Conservation (phyloP, 2,329 filamentous ascomycete species). For the Pyrenophora teres region DNA sequence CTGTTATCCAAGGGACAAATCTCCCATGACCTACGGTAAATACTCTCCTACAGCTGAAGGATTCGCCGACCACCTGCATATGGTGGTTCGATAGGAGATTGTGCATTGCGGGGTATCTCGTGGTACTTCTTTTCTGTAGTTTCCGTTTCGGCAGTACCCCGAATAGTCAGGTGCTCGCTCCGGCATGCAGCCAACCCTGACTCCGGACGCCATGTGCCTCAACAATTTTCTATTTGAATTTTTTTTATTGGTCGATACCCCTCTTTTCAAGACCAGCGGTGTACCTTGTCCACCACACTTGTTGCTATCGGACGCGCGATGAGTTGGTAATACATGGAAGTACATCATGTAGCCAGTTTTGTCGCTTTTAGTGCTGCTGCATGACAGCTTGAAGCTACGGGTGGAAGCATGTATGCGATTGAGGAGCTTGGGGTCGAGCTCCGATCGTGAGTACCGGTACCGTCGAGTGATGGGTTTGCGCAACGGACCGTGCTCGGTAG, state of each 20-base stretch:
- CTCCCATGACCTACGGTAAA: background rate
- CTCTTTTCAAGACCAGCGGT: constrained; percentile 35
- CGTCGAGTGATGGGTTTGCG: constrained; percentile 7
- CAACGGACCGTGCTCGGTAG: constrained; percentile 15
- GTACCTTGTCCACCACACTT: constrained; percentile 29
- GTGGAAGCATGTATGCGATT: constrained; percentile 7
- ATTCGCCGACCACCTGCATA: too few species aligned
- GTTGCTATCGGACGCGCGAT: constrained; percentile 29
- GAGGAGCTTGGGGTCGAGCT: constrained; percentile 4
- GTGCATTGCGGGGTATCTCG: constrained; percentile 17
- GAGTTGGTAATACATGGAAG: constrained; percentile 33
- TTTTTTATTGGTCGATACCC: constrained; percentile 34
- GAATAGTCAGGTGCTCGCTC: constrained; percentile 40
- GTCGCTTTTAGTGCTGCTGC: constrained; percentile 1
- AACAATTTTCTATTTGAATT: constrained; percentile 33
- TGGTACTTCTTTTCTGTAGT: constrained; percentile 21
- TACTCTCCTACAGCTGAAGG: background rate
- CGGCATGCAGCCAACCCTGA: constrained; percentile 30
- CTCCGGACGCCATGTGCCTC: constrained; percentile 33
- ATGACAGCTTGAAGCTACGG: background rate
- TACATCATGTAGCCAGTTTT: constrained; percentile 8
- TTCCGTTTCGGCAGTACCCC: constrained; percentile 19
- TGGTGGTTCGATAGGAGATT: constrained; percentile 9
- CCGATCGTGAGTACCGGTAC: background rate
- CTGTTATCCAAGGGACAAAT: background rate